Evolutionary conservation across 2,329 filamentous ascomycete genomes (phyloP).

Genomic region (Colletotrichum kahawae): DNA sequence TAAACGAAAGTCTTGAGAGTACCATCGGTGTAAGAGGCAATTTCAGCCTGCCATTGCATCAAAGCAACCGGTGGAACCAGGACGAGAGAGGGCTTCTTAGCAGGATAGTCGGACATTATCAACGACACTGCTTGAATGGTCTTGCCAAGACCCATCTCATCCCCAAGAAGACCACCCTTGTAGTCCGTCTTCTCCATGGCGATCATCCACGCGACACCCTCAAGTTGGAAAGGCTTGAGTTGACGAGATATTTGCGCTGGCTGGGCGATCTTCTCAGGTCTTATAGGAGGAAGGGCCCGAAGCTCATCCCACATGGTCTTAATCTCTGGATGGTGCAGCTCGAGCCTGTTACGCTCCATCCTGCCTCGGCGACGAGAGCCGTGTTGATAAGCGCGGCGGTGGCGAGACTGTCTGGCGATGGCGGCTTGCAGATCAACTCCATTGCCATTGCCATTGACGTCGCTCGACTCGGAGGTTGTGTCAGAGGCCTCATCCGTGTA

Average conservation of each 20-base stretch:
- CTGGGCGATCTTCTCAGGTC: conserved; percentile 67
- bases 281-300: conserved; percentile 69
- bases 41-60: conserved; percentile 93
- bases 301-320: conserved; percentile 85
- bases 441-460: background rate
- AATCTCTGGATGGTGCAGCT: conserved; percentile 78
- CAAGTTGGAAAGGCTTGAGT: conserved; percentile 91
- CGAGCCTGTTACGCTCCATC: conserved; percentile 70
- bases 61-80: conserved; percentile 91
- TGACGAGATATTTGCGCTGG: conserved; percentile 80
- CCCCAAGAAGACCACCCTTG: conserved; percentile 88
- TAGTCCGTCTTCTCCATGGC: conserved; percentile 86
- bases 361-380: conserved; percentile 29
- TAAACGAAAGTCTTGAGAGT: conserved; percentile 90
- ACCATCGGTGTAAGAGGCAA: conserved; percentile 81
- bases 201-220: conserved; percentile 94
- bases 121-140: conserved; percentile 97
- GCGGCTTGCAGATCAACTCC: background rate
- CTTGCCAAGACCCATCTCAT: conserved; percentile 99
- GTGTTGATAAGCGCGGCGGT: conserved; percentile 38
- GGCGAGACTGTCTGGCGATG: conserved; percentile 23
- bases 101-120: conserved; percentile 96
- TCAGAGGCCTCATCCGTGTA: background rate
- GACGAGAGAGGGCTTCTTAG: conserved; percentile 78
- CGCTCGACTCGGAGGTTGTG: background rate